Conservation (phyloP, 2,329 filamentous ascomycete genomes). For the Penicillium sp. region DNA sequence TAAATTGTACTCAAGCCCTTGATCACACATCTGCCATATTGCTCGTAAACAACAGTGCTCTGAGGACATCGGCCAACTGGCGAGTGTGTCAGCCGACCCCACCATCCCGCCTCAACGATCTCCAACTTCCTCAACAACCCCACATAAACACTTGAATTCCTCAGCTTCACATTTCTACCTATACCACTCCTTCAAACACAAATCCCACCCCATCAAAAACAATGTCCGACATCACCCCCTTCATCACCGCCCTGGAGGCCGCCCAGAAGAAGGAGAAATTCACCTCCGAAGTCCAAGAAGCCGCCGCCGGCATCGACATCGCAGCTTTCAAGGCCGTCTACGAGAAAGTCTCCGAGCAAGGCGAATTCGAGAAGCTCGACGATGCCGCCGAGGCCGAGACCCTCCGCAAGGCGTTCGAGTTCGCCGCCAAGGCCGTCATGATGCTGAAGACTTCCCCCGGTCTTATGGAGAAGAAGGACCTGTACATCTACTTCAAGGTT, state of each 20-base stretch:
- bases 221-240: conserved; percentile 30
- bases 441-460: conserved; percentile 26
- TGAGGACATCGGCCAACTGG: conserved; percentile 14
- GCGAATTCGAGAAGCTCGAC: conserved; percentile 14
- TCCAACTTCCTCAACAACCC: conserved; percentile 11
- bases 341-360: conserved; percentile 16
- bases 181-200: not conserved
- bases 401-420: conserved; percentile 30
- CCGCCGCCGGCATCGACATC: conserved; percentile 26
- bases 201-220: conserved; percentile 15
- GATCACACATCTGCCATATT: no score
- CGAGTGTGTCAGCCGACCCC: conserved; percentile 11
- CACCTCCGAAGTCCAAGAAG: conserved; percentile 28
- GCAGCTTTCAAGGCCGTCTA: conserved; percentile 24
- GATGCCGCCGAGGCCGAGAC: conserved; percentile 17
- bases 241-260: conserved; percentile 27
- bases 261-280: conserved; percentile 30
- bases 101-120: conserved; percentile 12
- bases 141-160: conserved; percentile 4
- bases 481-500: conserved; percentile 43
- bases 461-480: conserved; percentile 27
- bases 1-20: no score
- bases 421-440: conserved; percentile 31
- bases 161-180: not conserved
- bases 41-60: no score